These are phyloP conservation scores for Alternaria alternata DNA, from an alignment of 2,329 filamentous ascomycete genomes.

Conservation along the genomic window DNA sequence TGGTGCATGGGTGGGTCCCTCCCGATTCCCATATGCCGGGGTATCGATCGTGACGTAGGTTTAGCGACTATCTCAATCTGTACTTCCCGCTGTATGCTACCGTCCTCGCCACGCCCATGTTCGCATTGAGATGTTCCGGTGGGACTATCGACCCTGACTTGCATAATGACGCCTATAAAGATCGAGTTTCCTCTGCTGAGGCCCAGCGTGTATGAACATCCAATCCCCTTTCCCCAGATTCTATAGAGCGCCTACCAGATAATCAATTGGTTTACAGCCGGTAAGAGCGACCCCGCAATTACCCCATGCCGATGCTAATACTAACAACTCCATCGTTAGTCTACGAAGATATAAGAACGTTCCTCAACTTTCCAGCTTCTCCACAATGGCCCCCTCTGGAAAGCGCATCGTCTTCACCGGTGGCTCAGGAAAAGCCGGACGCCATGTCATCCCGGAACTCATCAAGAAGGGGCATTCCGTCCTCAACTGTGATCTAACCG, in stretches of 20 bases:
- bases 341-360: neutral
- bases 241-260: neutral
- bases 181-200: neutral
- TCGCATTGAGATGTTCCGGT: conserved; percentile 19
- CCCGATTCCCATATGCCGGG: conserved; percentile 10
- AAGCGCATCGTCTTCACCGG: conserved; percentile 57
- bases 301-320: neutral
- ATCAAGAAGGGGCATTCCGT: conserved; percentile 60
- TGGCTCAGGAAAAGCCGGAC: conserved; percentile 61
- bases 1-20: conserved; percentile 15
- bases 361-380: neutral
- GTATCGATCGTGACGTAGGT: conserved; percentile 30
- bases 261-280: neutral
- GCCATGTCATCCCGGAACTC: conserved; percentile 63
- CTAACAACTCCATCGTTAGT: neutral
- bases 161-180: conserved; percentile 22
- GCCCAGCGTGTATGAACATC: neutral
- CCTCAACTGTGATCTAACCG: conserved; percentile 64
- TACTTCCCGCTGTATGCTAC: conserved; percentile 5
- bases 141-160: conserved; percentile 10
- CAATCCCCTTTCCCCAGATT: neutral
- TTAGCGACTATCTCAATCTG: conserved; percentile 15
- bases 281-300: conserved; percentile 10
- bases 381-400: conserved; percentile 37
- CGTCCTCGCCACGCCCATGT: conserved; percentile 14